These are phyloP conservation scores for Aspergillus sp. DNA, from an alignment of 2,329 filamentous ascomycete genomes.

Conservation along the genomic window DNA sequence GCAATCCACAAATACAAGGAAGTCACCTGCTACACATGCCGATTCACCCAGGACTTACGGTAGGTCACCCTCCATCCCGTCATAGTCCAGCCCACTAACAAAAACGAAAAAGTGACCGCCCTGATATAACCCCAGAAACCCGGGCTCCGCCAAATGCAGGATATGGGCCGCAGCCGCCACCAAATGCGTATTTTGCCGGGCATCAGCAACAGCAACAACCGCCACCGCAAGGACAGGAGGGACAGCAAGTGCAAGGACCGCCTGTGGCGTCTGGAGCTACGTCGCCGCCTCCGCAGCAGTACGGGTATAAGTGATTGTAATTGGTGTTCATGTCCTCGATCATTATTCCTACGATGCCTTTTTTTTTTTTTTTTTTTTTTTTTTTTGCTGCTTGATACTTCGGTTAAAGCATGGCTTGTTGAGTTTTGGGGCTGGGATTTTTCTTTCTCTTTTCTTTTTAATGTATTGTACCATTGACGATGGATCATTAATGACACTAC, in stretches of 20 bases:
- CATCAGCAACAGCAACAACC: conserved; percentile 11
- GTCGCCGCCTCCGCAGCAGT: conserved; percentile 14
- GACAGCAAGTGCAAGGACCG: conserved; percentile 18
- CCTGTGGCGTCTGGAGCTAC: conserved; percentile 15
- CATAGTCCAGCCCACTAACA: background rate
- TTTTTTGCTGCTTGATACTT: background rate
- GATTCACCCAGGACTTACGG: conserved; percentile 39
- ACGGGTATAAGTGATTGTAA: conserved; percentile 23
- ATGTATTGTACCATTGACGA: background rate
- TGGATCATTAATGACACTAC: background rate
- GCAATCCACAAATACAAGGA: conserved; percentile 43
- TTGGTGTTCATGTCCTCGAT: background rate
- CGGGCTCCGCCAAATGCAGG: conserved; percentile 30
- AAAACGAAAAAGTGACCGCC: conserved; percentile 29
- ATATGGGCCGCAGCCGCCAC: conserved; percentile 27
- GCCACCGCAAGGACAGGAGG: conserved; percentile 1
- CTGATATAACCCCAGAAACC: conserved; percentile 39
- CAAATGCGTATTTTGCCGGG: conserved; percentile 20
- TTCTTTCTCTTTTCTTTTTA: background rate
- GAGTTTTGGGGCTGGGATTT: background rate
- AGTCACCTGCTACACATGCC: conserved; percentile 39
- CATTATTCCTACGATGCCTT: background rate
- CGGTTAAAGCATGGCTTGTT: background rate
- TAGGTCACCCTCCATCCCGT: conserved; percentile 15
- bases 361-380: too few species aligned